phyloP scores from a whole-genome alignment of 179 eudicot species.

The Actinidia arguta region DNA sequence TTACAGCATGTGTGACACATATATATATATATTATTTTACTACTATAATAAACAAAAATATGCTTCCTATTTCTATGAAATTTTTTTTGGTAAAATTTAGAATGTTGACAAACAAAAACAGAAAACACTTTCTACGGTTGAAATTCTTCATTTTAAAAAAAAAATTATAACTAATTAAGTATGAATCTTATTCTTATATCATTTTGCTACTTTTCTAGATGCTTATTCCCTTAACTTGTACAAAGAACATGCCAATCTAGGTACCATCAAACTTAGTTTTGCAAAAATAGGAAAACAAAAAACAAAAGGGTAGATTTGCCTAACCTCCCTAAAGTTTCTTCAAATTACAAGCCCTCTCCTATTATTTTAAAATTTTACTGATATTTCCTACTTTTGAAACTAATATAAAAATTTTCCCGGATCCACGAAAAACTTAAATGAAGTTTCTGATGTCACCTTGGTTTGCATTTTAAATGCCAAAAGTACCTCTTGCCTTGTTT shows the following conservation, averaged over 20 bases:
- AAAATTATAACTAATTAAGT: too few species aligned
- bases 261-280: neutral
- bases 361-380: neutral
- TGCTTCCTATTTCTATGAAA: too few species aligned
- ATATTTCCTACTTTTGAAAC: neutral
- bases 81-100: too few species aligned
- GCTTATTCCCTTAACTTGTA: neutral
- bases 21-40: too few species aligned
- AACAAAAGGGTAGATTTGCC: neutral
- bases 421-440: neutral
- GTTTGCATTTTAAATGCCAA: too few species aligned
- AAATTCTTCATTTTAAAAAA: too few species aligned
- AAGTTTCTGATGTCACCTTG: too few species aligned
- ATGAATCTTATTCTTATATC: neutral
- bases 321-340: neutral
- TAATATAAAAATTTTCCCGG: neutral
- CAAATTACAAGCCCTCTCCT: neutral
- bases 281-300: too few species aligned
- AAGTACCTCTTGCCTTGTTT: neutral
- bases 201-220: neutral
- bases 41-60: too few species aligned
- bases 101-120: too few species aligned
- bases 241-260: neutral
- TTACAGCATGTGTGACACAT: too few species aligned
- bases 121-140: too few species aligned